phyloP scores from a whole-genome alignment of 805 yeast species.

The Lipomyces sp. region DNA sequence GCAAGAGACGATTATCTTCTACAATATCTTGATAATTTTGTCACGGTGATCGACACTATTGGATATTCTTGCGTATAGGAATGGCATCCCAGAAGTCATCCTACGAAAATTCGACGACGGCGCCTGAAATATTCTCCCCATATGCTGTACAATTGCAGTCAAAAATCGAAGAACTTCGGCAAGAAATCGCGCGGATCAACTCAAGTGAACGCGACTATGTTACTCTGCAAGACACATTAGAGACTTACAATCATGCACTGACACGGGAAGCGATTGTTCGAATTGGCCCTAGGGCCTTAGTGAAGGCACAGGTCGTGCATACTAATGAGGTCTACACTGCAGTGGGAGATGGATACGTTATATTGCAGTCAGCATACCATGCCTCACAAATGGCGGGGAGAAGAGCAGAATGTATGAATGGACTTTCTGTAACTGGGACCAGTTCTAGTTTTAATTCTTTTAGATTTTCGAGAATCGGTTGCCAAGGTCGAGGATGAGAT shows the following conservation, averaged over 20 bases:
- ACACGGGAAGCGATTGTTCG: conserved; percentile 15
- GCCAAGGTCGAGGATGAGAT: conserved; percentile 13
- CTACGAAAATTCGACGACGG: not conserved
- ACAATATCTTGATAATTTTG: not conserved
- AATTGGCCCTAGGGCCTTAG: conserved; percentile 30
- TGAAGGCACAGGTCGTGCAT: conserved; percentile 23
- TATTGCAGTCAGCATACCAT: conserved; percentile 29
- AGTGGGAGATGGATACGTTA: conserved; percentile 32
- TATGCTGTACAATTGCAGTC: conserved; percentile 21
- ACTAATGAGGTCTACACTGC: conserved; percentile 31
- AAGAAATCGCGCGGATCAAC: conserved; percentile 11
- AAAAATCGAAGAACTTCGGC: conserved; percentile 14
- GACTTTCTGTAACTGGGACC: not conserved
- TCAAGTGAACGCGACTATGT: conserved; percentile 12
- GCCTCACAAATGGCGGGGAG: conserved; percentile 32
- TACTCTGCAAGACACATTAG: conserved; percentile 16
- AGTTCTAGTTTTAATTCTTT: not conserved
- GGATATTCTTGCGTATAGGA: not conserved
- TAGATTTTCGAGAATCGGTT: conserved; percentile 16
- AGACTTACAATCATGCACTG: conserved; percentile 20
- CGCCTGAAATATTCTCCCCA: conserved; percentile 12
- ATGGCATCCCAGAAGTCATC: not conserved
- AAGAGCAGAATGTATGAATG: conserved; percentile 20
- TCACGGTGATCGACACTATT: not conserved
- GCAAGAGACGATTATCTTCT: no score